Percentiles rank a stretch among this genome's conserved stretches.
Evolutionary conservation across 2,329 filamentous ascomycete species (phyloP).

Genomic region (Aquanectria penicillioides): DNA sequence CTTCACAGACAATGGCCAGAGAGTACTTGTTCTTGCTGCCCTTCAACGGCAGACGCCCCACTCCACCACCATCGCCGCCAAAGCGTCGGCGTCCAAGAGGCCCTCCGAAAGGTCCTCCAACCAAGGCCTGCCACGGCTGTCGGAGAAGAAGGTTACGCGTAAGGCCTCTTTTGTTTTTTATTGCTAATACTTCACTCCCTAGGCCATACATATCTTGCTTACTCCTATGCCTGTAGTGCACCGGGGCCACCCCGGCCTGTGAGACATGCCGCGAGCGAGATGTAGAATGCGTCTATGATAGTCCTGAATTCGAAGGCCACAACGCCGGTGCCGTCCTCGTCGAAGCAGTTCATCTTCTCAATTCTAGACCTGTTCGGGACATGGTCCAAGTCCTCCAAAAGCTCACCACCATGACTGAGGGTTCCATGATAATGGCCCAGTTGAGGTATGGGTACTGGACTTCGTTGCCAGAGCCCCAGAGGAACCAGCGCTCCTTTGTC

Average conservation of each 20-base stretch:
- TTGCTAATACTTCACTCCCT: no score
- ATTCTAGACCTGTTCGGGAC: neutral
- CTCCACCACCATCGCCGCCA: no score
- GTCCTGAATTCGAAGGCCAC: neutral
- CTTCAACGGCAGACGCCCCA: no score
- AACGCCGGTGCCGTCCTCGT: neutral
- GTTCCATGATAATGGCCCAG: neutral
- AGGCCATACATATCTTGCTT: no score
- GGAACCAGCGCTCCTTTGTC: neutral
- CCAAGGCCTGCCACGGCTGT: no score
- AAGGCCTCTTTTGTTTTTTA: no score
- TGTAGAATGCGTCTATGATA: neutral
- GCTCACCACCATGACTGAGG: neutral
- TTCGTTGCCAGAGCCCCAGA: neutral
- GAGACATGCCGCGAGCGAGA: fast-evolving
- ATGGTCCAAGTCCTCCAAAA: neutral
- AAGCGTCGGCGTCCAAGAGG: no score
- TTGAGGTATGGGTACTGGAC: neutral
- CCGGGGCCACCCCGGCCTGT: neutral
- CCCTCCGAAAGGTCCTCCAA: no score
- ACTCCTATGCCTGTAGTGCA: neutral
- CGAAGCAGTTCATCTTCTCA: neutral
- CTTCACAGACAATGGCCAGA: no score
- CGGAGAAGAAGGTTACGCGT: no score
- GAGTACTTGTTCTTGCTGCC: no score